Evolutionary conservation across 2,329 filamentous ascomycete species (phyloP).

Genomic region (Trichothecium roseum): DNA sequence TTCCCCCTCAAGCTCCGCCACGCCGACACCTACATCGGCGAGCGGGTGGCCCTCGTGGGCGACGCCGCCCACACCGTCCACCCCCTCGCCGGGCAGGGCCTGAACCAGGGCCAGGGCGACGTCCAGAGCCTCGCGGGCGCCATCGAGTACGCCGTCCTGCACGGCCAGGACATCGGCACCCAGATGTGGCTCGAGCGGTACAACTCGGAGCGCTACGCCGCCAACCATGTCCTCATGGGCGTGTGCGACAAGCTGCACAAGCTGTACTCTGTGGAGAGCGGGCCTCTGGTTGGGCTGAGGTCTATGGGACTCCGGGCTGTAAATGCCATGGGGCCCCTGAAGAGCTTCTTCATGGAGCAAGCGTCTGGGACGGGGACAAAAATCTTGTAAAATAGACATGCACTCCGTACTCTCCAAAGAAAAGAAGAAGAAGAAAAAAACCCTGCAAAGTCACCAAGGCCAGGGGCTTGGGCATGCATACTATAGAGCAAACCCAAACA

Average conservation of each 20-base stretch:
- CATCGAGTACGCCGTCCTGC: constrained; percentile 65
- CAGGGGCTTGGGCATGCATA: no score
- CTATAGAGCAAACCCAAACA: not conserved
- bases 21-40: constrained; percentile 84
- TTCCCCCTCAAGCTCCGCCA: constrained; percentile 90
- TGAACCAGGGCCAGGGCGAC: constrained; percentile 89
- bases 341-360: constrained; percentile 77
- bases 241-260: constrained; percentile 88
- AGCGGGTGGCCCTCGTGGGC: constrained; percentile 84
- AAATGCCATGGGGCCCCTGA: constrained; percentile 63
- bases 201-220: constrained; percentile 67
- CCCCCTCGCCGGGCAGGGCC: constrained; percentile 84
- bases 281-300: constrained; percentile 69
- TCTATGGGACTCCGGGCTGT: constrained; percentile 69
- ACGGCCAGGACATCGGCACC: constrained; percentile 81
- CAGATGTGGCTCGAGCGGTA: constrained; percentile 73
- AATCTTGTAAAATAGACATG: constrained; percentile 24
- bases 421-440: not conserved
- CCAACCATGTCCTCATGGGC: constrained; percentile 70
- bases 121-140: constrained; percentile 66
- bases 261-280: constrained; percentile 71
- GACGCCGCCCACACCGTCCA: constrained; percentile 95
- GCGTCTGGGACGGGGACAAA: constrained; percentile 45
- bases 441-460: no score
- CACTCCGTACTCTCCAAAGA: no score